Base-by-base conservation (phyloP, 2,329 filamentous ascomycete species). In the Arthroderma sp. region DNA sequence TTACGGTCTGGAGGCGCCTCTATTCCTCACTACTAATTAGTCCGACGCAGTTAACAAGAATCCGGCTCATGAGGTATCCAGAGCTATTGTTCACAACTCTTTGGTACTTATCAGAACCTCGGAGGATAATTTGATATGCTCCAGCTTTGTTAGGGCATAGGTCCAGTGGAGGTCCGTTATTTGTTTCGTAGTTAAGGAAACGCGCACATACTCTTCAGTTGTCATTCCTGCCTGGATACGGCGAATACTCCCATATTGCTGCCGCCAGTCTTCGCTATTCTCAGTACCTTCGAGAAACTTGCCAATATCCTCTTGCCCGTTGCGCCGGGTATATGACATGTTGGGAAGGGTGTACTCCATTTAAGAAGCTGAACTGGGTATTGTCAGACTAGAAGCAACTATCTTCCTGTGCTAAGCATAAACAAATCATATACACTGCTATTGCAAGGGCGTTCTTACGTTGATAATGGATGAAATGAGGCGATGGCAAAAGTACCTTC, bases 31-130 rank as follows among this genome's bases (percentile, higher is more conserved):
- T 59, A 43, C 67, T 75, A 56, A 76, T 63, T 0, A 77, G 64
- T 0, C 75, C 75, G 0, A 78, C 55, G 59, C 75, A 77, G 49
- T 68, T 57, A 0, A 76, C 75, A 0, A 78, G 67, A 0, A 78
- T 63, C 37, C 72, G 60, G 43, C 69, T 61, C 63, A 77, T 62
- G 0, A 71, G 58, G 15, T 64, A 73, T 1, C 75, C 76, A 0
- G 69, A 67, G 60, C 77, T 67, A 57, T 75, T 76, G 57, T 69
- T 67, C 1, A 58, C 37, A 2, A 73, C 75, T 60, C 78, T 77
- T 17, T 58, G 43, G 60, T 78, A 75, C 38, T 63, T 67, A 56
- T 77, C 66, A 0, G 76, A 78, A 59, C 77, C 76, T 37, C 64
- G 66, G 60, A 75, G 76, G 5, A 76, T 66, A 0, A 59, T 59